Evolutionary conservation across 75 land plant species (phyloP), one percentile per base, ranked within the genome.

Genomic region (Pseudotsuga menziesii): DNA sequence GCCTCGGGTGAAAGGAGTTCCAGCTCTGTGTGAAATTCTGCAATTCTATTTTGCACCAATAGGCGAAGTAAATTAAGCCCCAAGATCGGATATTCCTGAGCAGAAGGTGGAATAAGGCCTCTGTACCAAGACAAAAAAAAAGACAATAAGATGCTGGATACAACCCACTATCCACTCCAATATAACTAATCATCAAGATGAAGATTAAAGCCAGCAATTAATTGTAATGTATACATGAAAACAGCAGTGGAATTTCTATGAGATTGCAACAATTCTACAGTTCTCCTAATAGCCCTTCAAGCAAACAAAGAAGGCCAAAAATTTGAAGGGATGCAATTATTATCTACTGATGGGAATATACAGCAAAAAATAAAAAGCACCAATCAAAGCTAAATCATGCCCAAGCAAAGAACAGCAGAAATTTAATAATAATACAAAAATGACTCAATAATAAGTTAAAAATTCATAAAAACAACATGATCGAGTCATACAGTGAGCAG

Each of bases 11-110:
- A 81, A 54, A 96, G 88, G 36, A 96, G 85, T 74, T 96, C 99
- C 72, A 94, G 82, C 72, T 91, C 99, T 69, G 96, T 93, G 72
- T 93, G 96, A 77, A 96, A 93, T 69, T 93, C 97, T 61, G 98
- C 99, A 69, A 96, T 93, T 78, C 99, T 83, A 81, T 94, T 96
- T 78, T 96, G 94, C 17, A 91, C 99, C 35, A 94, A 90, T 48
- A 96, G 89, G 75, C 97, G 80, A 78, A 96, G 76, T 61, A 96
- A 89, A 81, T 96, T 96, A 57, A 96, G 91, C 74, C 99, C 99
- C 57, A 92, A 80, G 58, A 96, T 90, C 11, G 86, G 91, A 27
- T 87, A 91, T 81, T 96, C 99, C 52, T 88, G 78, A 75, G 87
- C 78, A 66, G 97, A 96, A 66, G 84, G 88, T 32, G 92, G 90